These are phyloP conservation scores for Pseudisothecium myosuroides DNA, from an alignment of 225 moss, liverwort and hornwort genomes.

Conservation along the genomic window DNA sequence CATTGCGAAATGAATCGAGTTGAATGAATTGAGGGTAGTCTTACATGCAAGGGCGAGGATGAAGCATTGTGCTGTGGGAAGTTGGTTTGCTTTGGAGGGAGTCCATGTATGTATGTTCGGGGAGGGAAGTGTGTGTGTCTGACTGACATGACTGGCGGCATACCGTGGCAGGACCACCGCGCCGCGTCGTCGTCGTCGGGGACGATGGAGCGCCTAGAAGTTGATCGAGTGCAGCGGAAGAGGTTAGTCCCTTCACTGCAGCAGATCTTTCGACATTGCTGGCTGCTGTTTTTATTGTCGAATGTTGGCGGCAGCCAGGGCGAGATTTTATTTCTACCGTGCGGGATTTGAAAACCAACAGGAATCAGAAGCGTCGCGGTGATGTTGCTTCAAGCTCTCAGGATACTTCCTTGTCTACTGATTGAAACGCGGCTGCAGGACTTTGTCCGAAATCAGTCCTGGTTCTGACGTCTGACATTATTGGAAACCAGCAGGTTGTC, in stretches of 20 bases:
- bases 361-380: background rate
- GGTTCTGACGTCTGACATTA: slow-evolving; percentile 2
- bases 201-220: slow-evolving; percentile 13
- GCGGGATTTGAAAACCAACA: background rate
- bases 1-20: slow-evolving; percentile 3
- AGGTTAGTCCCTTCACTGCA: slow-evolving; percentile 7
- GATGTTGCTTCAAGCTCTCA: background rate
- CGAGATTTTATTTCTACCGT: background rate
- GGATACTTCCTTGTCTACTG: background rate
- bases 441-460: background rate
- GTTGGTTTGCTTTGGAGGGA: background rate
- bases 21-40: background rate
- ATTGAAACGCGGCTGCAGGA: background rate
- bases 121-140: background rate
- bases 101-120: background rate
- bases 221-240: background rate
- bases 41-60: background rate
- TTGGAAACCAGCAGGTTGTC: slow-evolving; percentile 10
- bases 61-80: background rate
- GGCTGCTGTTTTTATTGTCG: background rate
- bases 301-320: background rate
- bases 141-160: slow-evolving; percentile 12
- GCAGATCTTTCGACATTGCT: slow-evolving; percentile 10
- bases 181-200: background rate
- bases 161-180: slow-evolving; percentile 2